These are phyloP conservation scores for Cymbopogon citratus DNA, from an alignment of 176 grass and related monocot species.

Conservation along the genomic window DNA sequence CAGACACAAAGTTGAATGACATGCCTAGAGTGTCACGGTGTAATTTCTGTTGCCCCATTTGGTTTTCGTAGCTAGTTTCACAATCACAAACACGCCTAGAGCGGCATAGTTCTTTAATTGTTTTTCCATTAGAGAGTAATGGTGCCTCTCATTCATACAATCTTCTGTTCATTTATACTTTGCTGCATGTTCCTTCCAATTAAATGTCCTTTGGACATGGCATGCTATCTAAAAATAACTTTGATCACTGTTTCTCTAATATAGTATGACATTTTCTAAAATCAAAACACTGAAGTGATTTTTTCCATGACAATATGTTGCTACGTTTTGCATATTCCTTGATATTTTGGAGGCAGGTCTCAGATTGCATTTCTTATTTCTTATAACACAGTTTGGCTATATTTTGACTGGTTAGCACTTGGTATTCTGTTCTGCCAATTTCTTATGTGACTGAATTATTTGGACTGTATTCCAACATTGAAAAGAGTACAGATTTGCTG, in stretches of 20 bases:
- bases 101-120: neutral
- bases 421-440: neutral
- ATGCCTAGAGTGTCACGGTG: neutral
- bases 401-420: neutral
- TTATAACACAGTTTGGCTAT: neutral
- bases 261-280: neutral
- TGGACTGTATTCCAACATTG: neutral
- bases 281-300: neutral
- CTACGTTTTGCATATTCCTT: neutral
- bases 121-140: neutral
- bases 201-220: neutral
- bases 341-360: neutral
- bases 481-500: neutral
- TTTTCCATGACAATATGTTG: neutral
- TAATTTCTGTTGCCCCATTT: neutral
- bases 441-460: neutral
- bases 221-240: neutral
- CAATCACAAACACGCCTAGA: neutral
- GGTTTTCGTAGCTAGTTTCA: neutral
- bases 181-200: neutral
- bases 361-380: conserved; percentile 12
- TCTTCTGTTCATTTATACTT: neutral
- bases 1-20: neutral
- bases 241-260: neutral
- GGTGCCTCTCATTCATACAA: neutral